phyloP scores from a whole-genome alignment of 2,329 filamentous ascomycete genomes.

The Clonostachys sp. region DNA sequence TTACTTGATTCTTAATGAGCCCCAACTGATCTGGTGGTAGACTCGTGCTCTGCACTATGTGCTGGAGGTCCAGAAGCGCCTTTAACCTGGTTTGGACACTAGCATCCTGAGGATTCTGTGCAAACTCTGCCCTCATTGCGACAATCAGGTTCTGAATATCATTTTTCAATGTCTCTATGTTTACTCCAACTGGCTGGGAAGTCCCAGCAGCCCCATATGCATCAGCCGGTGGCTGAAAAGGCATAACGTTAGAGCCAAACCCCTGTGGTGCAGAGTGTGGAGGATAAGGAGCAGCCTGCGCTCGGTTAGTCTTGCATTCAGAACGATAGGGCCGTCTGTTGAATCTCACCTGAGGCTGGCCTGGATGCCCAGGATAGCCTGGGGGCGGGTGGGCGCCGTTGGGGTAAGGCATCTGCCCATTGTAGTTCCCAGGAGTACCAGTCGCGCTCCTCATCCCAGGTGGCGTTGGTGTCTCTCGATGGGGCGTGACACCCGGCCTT shows the following conservation, averaged over 20 bases:
- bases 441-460: constrained; percentile 36
- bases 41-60: constrained; percentile 67
- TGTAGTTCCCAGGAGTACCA: constrained; percentile 8
- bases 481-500: constrained; percentile 46
- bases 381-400: constrained; percentile 13
- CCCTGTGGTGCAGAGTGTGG: constrained; percentile 2
- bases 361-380: constrained; percentile 15
- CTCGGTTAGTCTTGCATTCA: constrained; percentile 1
- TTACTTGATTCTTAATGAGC: constrained; percentile 80
- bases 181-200: constrained; percentile 38
- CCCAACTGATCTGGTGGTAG: constrained; percentile 78
- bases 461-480: constrained; percentile 71
- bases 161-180: constrained; percentile 71
- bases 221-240: constrained; percentile 30
- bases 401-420: constrained; percentile 6
- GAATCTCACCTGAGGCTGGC: constrained; percentile 19
- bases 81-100: constrained; percentile 75
- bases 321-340: no score
- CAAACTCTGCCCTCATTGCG: constrained; percentile 68
- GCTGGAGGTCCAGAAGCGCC: constrained; percentile 79
- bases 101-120: constrained; percentile 70
- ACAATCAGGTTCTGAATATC: constrained; percentile 78
- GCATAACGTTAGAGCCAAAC: constrained; percentile 20
- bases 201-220: neutral
- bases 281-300: constrained; percentile 31